phyloP scores from a whole-genome alignment of 805 yeast species.

The Kockiozyma suomiensis region DNA sequence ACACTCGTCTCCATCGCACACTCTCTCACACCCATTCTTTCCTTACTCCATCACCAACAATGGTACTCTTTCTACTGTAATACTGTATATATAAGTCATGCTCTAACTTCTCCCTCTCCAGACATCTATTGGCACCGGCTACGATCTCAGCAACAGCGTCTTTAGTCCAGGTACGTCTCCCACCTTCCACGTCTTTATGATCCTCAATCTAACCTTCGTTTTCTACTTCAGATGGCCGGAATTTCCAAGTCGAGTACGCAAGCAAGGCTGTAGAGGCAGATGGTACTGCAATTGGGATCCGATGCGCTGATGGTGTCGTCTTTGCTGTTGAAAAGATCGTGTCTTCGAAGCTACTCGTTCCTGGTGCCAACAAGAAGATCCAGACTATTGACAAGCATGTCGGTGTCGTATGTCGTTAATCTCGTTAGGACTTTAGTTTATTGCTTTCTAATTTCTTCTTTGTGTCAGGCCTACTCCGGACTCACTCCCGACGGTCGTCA shows the following conservation, averaged over 20 bases:
- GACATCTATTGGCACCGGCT: constrained; percentile 96
- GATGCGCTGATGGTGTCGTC: constrained; percentile 91
- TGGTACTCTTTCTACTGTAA: too few species aligned
- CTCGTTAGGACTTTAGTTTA: neutral
- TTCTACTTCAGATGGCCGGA: constrained; percentile 72
- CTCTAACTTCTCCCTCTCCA: too few species aligned
- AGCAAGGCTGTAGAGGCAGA: constrained; percentile 97
- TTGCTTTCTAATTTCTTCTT: neutral
- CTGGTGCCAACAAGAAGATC: constrained; percentile 84
- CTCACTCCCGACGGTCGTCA: constrained; percentile 96
- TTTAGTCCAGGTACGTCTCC: constrained; percentile 69
- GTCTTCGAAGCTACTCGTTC: constrained; percentile 82
- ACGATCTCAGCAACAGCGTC: constrained; percentile 95
- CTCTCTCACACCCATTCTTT: neutral
- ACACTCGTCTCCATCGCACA: neutral
- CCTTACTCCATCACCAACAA: neutral
- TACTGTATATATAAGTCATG: too few species aligned
- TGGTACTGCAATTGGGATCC: constrained; percentile 91
- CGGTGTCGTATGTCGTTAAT: constrained; percentile 60
- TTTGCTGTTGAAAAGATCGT: constrained; percentile 95
- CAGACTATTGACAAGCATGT: constrained; percentile 92
- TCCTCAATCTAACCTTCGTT: constrained; percentile 41
- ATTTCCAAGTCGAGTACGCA: constrained; percentile 98
- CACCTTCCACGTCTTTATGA: neutral
- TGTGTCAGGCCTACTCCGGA: constrained; percentile 70